These are phyloP conservation scores for Mallotus nudiflorus DNA, from an alignment of 345 rosid species.

Conservation along the genomic window DNA sequence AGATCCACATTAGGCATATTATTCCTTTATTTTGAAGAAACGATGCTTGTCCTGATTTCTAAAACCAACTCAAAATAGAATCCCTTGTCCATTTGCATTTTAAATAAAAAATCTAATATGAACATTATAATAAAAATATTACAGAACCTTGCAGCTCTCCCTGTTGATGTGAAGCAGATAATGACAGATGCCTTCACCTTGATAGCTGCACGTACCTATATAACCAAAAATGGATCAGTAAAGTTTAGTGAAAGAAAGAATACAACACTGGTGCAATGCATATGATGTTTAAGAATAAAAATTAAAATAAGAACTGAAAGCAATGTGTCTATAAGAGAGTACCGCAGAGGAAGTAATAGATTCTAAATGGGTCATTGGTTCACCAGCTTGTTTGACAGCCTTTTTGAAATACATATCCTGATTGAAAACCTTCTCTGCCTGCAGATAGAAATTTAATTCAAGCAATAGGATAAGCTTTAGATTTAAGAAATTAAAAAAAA, in stretches of 20 bases:
- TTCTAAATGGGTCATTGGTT: constrained; percentile 94
- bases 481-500: too few species aligned
- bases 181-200: constrained; percentile 97
- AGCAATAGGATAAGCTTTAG: too few species aligned
- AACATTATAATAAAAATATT: neutral
- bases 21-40: too few species aligned
- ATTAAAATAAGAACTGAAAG: neutral
- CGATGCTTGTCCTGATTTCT: too few species aligned
- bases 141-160: constrained; percentile 90
- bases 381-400: constrained; percentile 87
- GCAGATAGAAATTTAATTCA: constrained; percentile 10
- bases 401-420: constrained; percentile 87
- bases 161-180: constrained; percentile 96
- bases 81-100: too few species aligned
- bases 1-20: too few species aligned
- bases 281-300: neutral
- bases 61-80: too few species aligned
- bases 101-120: too few species aligned
- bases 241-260: neutral
- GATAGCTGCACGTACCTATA: constrained; percentile 95
- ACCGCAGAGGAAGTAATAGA: constrained; percentile 98
- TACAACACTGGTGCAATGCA: too few species aligned
- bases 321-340: constrained; percentile 21
- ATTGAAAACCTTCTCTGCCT: constrained; percentile 98
- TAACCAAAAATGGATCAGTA: neutral